These are phyloP conservation scores for Fusarium abutilonis DNA, from an alignment of 2,329 filamentous ascomycete species.

Conservation along the genomic window DNA sequence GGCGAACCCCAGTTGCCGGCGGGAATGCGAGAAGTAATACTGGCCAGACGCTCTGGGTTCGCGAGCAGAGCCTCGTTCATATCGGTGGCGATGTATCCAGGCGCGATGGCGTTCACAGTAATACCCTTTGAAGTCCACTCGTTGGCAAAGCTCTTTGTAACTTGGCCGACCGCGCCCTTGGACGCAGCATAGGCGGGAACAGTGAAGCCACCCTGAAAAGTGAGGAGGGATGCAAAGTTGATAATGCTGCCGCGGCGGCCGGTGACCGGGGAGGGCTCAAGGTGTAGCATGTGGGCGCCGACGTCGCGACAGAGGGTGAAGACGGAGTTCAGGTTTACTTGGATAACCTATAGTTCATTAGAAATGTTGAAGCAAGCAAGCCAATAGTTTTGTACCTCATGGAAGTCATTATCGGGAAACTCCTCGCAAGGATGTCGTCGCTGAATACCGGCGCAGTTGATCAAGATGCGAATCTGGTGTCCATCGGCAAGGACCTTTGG, in stretches of 20 bases:
- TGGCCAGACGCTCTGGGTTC: conserved; percentile 73
- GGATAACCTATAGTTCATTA: conserved; percentile 67
- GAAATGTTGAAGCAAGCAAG: background rate
- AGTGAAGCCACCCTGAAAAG: conserved; percentile 87
- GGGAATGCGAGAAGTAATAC: conserved; percentile 83
- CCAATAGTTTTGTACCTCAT: conserved; percentile 58
- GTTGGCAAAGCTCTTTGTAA: conserved; percentile 86
- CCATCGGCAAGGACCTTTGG: conserved; percentile 70
- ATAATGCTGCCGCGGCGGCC: conserved; percentile 77
- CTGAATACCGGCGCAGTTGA: conserved; percentile 91
- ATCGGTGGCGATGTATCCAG: conserved; percentile 91
- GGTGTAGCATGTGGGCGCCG: conserved; percentile 78
- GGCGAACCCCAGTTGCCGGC: conserved; percentile 84
- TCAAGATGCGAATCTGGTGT: conserved; percentile 76
- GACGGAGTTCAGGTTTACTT: conserved; percentile 86
- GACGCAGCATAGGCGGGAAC: conserved; percentile 88
- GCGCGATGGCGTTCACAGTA: conserved; percentile 87
- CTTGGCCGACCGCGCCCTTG: conserved; percentile 85
- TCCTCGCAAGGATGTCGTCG: conserved; percentile 76
- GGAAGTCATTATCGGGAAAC: conserved; percentile 82
- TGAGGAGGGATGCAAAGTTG: conserved; percentile 83
- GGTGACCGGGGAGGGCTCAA: conserved; percentile 57
- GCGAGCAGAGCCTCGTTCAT: conserved; percentile 89
- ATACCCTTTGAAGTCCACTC: conserved; percentile 85
- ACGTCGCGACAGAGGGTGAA: conserved; percentile 82